A percentile compares a stretch with the other conserved stretches of the same genome.
Conservation (phyloP, 2,329 filamentous ascomycete species). For the Hyphodiscus sp. region DNA sequence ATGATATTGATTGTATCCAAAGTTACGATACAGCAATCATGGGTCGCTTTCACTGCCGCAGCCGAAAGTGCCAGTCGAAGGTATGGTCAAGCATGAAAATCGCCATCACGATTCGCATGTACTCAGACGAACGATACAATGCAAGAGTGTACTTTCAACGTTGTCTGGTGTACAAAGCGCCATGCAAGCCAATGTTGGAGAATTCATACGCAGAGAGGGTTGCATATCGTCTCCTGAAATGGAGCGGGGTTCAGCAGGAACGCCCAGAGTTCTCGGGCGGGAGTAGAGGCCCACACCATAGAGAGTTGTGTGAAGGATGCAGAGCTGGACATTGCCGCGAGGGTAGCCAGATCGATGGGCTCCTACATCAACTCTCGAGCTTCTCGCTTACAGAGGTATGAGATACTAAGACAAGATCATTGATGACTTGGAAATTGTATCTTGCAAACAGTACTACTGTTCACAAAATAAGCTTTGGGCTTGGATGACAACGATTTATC, state of each 20-base stretch:
- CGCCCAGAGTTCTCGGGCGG: conserved; percentile 6
- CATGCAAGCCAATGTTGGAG: conserved; percentile 32
- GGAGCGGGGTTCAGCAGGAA: conserved; percentile 30
- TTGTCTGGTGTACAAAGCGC: conserved; percentile 32
- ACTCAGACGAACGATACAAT: conserved; percentile 34
- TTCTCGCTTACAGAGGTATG: too few relatives aligned
- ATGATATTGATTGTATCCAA: conserved; percentile 20
- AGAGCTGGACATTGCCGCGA: conserved; percentile 10
- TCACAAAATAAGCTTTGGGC: too few relatives aligned
- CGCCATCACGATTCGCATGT: conserved; percentile 37
- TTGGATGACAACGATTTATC: too few relatives aligned
- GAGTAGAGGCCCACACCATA: conserved; percentile 20
- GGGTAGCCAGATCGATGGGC: neutral
- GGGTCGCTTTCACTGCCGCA: conserved; percentile 35
- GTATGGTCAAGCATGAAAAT: conserved; percentile 37
- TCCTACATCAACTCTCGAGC: too few relatives aligned
- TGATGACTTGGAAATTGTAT: too few relatives aligned
- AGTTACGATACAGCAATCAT: conserved; percentile 37
- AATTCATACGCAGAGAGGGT: conserved; percentile 37
- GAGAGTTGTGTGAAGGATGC: conserved; percentile 21
- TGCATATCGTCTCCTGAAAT: conserved; percentile 37
- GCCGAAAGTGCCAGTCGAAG: conserved; percentile 24
- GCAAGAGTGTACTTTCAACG: conserved; percentile 38
- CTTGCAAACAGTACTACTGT: too few relatives aligned
- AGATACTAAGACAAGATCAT: too few relatives aligned